Evolutionary conservation across 148 eudicot genomes (phyloP).

Genomic region (Nyssa sinensis): DNA sequence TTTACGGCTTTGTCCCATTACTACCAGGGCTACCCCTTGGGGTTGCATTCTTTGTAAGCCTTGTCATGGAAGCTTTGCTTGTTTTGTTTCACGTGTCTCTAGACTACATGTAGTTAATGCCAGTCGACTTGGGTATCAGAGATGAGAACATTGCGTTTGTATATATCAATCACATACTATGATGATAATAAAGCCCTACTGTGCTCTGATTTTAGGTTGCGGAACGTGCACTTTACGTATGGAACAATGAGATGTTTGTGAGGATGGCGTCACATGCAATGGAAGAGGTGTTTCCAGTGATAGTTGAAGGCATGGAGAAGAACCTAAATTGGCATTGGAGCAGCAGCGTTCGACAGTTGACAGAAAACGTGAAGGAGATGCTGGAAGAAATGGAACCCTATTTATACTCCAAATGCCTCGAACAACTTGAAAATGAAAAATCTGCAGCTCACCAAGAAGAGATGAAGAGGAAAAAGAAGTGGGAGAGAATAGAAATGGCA

Average conservation of each 20-base stretch:
- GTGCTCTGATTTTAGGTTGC: constrained; percentile 32
- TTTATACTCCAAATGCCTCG: constrained; percentile 35
- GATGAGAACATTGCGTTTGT: no score
- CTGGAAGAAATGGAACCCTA: constrained; percentile 35
- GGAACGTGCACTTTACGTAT: constrained; percentile 45
- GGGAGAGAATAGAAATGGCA: constrained; percentile 37
- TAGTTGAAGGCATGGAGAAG: constrained; percentile 45
- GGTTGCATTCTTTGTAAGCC: not conserved
- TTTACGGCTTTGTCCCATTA: no score
- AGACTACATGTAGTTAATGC: not conserved
- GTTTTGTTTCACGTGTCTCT: not conserved
- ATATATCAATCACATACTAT: not conserved
- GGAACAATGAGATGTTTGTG: constrained; percentile 53
- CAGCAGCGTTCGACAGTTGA: constrained; percentile 37
- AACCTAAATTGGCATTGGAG: constrained; percentile 52
- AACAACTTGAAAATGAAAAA: constrained; percentile 15
- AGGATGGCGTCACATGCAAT: constrained; percentile 39
- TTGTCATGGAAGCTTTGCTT: not conserved
- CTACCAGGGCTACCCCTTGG: no score
- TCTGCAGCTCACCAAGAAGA: constrained; percentile 25
- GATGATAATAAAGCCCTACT: not conserved
- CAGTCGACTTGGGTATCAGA: not conserved
- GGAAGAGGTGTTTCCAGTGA: constrained; percentile 33
- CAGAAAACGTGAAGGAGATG: constrained; percentile 43
- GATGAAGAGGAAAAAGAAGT: constrained; percentile 29